Conservation (phyloP, 352 stramenopile genomes). For the Bremia lactucae region DNA sequence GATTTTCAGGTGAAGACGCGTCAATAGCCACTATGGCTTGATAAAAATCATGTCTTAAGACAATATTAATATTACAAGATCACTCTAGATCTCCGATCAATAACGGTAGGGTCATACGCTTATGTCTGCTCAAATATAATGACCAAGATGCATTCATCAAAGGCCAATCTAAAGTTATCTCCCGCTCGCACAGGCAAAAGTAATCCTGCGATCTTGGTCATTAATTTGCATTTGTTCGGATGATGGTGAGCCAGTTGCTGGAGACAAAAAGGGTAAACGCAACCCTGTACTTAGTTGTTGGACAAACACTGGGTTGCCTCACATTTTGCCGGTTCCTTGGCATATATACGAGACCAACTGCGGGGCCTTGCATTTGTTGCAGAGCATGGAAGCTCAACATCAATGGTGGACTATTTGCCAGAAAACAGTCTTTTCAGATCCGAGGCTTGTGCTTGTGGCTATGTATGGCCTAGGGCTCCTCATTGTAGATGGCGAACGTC, state of each 20-base stretch:
- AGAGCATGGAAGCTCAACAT: constrained; percentile 41
- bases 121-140: constrained; percentile 1
- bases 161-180: background rate
- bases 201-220: constrained; percentile 36
- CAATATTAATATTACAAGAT: background rate
- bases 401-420: constrained; percentile 84
- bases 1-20: too few species aligned
- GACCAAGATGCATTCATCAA: background rate
- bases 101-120: constrained; percentile 26
- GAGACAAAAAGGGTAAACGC: constrained; percentile 15
- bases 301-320: constrained; percentile 72
- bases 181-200: constrained; percentile 7
- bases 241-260: constrained; percentile 18
- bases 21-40: constrained; percentile 63
- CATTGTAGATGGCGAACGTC: constrained; percentile 29
- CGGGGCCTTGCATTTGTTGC: constrained; percentile 38
- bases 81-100: constrained; percentile 40
- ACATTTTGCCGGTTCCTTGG: constrained; percentile 70
- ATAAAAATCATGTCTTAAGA: constrained; percentile 36
- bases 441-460: constrained; percentile 72
- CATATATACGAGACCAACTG: constrained; percentile 43
- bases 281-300: constrained; percentile 55
- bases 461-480: constrained; percentile 83
- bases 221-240: constrained; percentile 35
- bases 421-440: constrained; percentile 76